Percentiles rank a stretch among this genome's conserved stretches.
These are phyloP conservation scores for Dioscorea zingiberensis DNA, from an alignment of 106 monocot genomes.

Conservation along the genomic window DNA sequence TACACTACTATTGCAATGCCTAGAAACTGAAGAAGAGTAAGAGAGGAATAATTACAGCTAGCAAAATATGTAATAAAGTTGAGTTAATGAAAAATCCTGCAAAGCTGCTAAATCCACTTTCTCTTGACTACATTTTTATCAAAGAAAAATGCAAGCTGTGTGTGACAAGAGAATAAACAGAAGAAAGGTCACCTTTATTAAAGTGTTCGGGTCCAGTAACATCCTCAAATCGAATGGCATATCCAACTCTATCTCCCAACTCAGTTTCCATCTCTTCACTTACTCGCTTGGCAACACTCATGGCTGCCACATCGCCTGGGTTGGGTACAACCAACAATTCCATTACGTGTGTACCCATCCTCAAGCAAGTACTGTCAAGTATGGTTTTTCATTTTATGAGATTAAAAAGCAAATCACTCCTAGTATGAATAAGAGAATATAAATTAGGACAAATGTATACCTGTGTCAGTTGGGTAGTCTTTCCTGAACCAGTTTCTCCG, in stretches of 20 bases:
- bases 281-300: conserved; percentile 95
- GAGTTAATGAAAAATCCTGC: too few relatives aligned
- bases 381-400: background rate
- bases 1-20: too few relatives aligned
- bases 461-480: conserved; percentile 90
- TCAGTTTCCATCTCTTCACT: conserved; percentile 92
- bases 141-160: too few relatives aligned
- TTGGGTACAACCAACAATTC: conserved; percentile 91
- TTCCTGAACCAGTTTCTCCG: conserved; percentile 98
- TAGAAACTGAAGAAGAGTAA: too few relatives aligned
- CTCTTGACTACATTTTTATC: too few relatives aligned
- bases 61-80: too few relatives aligned
- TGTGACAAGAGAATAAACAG: too few relatives aligned
- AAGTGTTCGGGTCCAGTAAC: conserved; percentile 71
- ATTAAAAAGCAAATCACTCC: background rate
- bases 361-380: conserved; percentile 74
- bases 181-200: conserved; percentile 59
- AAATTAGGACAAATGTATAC: conserved; percentile 15
- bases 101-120: too few relatives aligned
- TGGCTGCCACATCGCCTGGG: conserved; percentile 95
- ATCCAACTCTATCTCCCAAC: conserved; percentile 81
- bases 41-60: too few relatives aligned
- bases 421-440: background rate
- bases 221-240: conserved; percentile 93
- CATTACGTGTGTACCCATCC: conserved; percentile 58